These are phyloP conservation scores for Xylaria sp. DNA, from an alignment of 2,329 filamentous ascomycete genomes.

Conservation along the genomic window DNA sequence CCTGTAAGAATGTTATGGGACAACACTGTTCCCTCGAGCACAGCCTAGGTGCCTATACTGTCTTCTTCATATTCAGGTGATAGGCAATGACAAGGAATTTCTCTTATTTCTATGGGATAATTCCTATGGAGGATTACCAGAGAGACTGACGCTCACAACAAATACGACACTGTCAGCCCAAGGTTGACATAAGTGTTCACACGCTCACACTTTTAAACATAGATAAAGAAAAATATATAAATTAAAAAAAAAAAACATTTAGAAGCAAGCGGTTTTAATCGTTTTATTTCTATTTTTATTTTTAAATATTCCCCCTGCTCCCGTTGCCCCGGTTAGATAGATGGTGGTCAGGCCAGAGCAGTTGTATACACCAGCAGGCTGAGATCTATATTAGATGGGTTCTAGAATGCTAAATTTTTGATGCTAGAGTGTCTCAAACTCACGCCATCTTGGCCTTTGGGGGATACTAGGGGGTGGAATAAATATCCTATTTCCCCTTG, in stretches of 20 bases:
- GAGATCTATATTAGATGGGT: slow-evolving; percentile 15
- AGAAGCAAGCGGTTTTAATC: background rate
- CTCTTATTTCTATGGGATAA: no score
- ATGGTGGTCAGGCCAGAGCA: slow-evolving; percentile 16
- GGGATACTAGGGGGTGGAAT: background rate
- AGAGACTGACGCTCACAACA: background rate
- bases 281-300: background rate
- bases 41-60: no score
- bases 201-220: background rate
- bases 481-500: background rate
- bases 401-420: background rate
- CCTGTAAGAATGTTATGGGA: no score
- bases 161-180: background rate
- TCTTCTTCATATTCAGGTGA: no score
- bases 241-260: background rate
- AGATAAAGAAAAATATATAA: background rate
- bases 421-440: slow-evolving; percentile 1
- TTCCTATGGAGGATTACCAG: no score
- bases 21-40: no score
- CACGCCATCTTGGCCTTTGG: background rate
- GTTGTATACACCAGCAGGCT: slow-evolving; percentile 5
- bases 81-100: no score
- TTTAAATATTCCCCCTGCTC: background rate
- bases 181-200: background rate
- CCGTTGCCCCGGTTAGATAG: background rate